Evolutionary conservation across 75 land plant genomes (phyloP).

Genomic region (Sequoia sempervirens): DNA sequence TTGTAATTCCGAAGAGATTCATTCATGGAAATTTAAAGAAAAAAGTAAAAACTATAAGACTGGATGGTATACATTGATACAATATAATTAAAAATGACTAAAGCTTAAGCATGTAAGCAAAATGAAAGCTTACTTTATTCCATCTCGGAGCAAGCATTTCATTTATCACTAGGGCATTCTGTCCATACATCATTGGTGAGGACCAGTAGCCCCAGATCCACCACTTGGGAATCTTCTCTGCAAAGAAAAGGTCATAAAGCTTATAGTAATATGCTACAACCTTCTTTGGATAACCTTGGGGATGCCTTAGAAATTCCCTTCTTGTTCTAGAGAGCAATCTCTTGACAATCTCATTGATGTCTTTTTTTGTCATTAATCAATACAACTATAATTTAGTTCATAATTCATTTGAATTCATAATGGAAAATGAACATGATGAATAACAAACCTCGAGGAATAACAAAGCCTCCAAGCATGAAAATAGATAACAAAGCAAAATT

Average conservation of each 20-base stretch:
- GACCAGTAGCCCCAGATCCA: constrained; percentile 42
- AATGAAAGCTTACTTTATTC: constrained; percentile 14
- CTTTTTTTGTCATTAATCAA: not conserved
- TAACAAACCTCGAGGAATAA: constrained; percentile 37
- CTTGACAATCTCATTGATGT: not conserved
- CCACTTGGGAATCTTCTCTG: constrained; percentile 28
- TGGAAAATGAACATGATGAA: not conserved
- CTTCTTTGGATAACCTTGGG: not conserved
- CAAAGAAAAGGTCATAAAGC: not conserved
- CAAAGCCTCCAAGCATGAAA: constrained; percentile 47
- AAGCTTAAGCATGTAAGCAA: not conserved
- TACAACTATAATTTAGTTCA: not conserved
- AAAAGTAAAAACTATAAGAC: not conserved
- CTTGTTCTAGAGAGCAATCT: not conserved
- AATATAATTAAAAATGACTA: not conserved
- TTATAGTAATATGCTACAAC: not conserved
- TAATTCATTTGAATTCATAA: not conserved
- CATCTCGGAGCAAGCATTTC: constrained; percentile 33
- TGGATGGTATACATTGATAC: too few species aligned
- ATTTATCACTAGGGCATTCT: constrained; percentile 21
- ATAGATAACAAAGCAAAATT: constrained; percentile 35
- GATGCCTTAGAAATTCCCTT: not conserved
- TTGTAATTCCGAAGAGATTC: not conserved
- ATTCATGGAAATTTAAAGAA: not conserved
- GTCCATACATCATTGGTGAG: constrained; percentile 29